phyloP scores from a whole-genome alignment of 192 early-diverging fungal species.

The Neocallimastix lanati region DNA sequence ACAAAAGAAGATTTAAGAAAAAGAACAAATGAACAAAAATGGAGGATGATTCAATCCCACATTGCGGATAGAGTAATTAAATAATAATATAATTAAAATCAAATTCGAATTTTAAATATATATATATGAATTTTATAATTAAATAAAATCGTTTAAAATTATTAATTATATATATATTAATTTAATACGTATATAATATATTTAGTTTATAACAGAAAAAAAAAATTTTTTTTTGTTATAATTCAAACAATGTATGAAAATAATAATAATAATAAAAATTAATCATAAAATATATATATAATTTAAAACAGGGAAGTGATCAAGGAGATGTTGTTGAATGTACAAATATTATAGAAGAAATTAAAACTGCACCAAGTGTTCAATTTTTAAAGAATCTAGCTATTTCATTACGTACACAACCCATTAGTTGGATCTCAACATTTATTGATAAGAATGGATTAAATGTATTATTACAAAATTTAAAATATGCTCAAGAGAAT shows the following conservation, averaged over 20 bases:
- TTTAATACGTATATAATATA: too few relatives aligned
- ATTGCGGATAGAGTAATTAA: neutral
- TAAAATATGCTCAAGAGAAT: too few relatives aligned
- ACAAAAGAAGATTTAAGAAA: neutral
- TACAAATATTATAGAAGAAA: constrained; percentile 1
- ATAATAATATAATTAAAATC: neutral
- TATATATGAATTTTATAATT: too few relatives aligned
- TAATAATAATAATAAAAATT: too few relatives aligned
- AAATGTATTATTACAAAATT: constrained; percentile 16
- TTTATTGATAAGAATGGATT: constrained; percentile 30
- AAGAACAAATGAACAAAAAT: neutral
- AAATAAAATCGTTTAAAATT: too few relatives aligned
- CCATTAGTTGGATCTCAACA: constrained; percentile 29
- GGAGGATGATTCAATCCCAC: neutral
- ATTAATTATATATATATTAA: too few relatives aligned
- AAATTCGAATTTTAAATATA: too few relatives aligned
- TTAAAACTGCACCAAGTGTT: neutral
- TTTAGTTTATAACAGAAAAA: too few relatives aligned
- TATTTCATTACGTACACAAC: constrained; percentile 18
- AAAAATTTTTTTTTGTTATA: too few relatives aligned
- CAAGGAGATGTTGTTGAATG: constrained; percentile 13
- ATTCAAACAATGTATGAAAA: too few relatives aligned
- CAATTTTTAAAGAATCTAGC: constrained; percentile 16
- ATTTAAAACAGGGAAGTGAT: constrained; percentile 11
- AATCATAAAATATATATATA: too few relatives aligned